Base-by-base conservation (phyloP, 352 stramenopile genomes). In the Globisporangium nodosum region DNA sequence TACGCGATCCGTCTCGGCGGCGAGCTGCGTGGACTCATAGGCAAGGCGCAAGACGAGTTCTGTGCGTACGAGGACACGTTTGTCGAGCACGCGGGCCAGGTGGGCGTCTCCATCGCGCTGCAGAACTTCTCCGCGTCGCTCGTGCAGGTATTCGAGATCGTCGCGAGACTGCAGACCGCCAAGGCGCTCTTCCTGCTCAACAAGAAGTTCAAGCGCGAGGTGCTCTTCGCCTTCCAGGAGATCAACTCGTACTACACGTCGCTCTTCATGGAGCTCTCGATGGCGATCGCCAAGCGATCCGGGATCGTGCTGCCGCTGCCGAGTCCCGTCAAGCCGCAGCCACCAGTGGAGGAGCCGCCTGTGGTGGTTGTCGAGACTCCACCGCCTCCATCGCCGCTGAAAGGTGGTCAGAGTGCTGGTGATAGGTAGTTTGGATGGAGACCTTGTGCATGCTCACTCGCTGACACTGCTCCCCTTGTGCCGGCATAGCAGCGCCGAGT, bases 211-310 rank as follows among this genome's bases (percentile, higher is more conserved):
- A 92, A 92, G 67, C 65, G 67, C 20, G 78, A 88, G 24, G 70
- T 90, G 20, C 62, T 83, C 18, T 92, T 92, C 56, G 83, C 83
- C 3, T 92, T 92, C 55, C 83, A 92, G 54, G 83, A 92, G 62
- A 91, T 91, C 65, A 91, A 88, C 50, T 87, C 83, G 59, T 90
- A 91, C 60, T 92, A 92, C 69, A 87, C 77, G 24, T 89, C 78
- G 18, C 67, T 90, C 5, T 92, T 92, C 60, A 91, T 90, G 70
- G 81, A 92, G 55, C 74, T 91, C 21, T 85, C 77, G 30, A 88
- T 91, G 75, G 74, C 81, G 16, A 65, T 91, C 16, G 83, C 81
- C 24, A 68, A 69, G 37, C 65, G 65, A 43, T 79, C 79, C 2
- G 77, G 74, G 3, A 64, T 82, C 42, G 66, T 77, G 40, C 60